A percentile compares a stretch with the other conserved stretches of the same genome.
Conservation (phyloP, 768 basidiomycete species). For the Calocybe cyanea region DNA sequence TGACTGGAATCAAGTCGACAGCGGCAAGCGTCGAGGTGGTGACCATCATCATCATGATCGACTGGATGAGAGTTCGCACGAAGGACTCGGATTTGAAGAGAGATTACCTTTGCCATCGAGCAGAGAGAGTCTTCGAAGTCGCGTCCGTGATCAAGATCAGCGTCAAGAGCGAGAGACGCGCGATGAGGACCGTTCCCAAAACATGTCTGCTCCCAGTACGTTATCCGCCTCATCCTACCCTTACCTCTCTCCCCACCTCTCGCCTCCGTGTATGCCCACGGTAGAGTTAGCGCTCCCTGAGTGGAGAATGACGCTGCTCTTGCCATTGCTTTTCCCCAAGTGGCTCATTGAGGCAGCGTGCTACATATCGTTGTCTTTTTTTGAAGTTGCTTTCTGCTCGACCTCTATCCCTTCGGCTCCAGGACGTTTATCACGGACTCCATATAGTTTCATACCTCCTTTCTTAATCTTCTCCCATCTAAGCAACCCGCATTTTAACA, state of each 20-base stretch:
- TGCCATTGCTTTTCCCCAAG: constrained; percentile 14
- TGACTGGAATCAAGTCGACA: constrained; percentile 22
- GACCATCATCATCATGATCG: constrained; percentile 9
- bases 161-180: constrained; percentile 21
- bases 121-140: constrained; percentile 24
- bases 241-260: constrained; percentile 36
- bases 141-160: constrained; percentile 27
- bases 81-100: constrained; percentile 16
- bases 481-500: constrained; percentile 23
- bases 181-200: constrained; percentile 28
- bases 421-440: constrained; percentile 41
- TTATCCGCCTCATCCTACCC: constrained; percentile 53
- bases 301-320: constrained; percentile 17
- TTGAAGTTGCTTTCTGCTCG: constrained; percentile 22
- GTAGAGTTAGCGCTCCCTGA: constrained; percentile 21
- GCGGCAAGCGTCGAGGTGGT: constrained; percentile 18
- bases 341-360: constrained; percentile 22
- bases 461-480: constrained; percentile 28
- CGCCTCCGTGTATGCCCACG: constrained; percentile 31
- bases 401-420: constrained; percentile 30
- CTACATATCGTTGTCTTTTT: constrained; percentile 22
- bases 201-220: constrained; percentile 52
- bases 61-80: constrained; percentile 11
- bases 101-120: constrained; percentile 20
- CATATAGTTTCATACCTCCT: constrained; percentile 29